A percentile compares a stretch with the other conserved stretches of the same genome.
phyloP scores from a whole-genome alignment of 2,329 filamentous ascomycete genomes.

The Ophiostoma tasmaniense region DNA sequence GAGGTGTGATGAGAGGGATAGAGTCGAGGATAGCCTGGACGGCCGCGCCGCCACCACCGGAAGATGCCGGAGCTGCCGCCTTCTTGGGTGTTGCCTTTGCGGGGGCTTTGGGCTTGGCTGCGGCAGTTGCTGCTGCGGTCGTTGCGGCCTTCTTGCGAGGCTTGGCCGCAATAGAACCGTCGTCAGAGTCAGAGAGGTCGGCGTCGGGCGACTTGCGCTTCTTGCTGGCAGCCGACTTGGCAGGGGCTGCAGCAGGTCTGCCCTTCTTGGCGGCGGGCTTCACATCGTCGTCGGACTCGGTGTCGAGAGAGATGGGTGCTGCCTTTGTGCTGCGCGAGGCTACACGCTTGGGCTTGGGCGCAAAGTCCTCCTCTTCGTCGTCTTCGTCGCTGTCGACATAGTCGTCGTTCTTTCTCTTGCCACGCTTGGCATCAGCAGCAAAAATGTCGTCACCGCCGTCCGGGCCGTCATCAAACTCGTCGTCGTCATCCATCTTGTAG shows the following conservation, averaged over 20 bases:
- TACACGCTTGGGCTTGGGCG: conserved; percentile 52
- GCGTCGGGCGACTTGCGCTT: conserved; percentile 52
- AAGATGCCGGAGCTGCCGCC: not conserved
- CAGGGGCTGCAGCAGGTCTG: conserved; percentile 22
- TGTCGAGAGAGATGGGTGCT: conserved; percentile 28
- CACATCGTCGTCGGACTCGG: conserved; percentile 27
- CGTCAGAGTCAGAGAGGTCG: conserved; percentile 49
- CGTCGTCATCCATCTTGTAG: conserved; percentile 39
- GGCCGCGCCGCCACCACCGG: conserved; percentile 48
- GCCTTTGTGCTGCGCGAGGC: conserved; percentile 35
- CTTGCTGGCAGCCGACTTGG: conserved; percentile 27
- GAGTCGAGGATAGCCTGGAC: conserved; percentile 81
- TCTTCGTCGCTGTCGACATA: conserved; percentile 54
- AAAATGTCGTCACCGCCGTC: conserved; percentile 79
- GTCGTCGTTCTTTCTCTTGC: conserved; percentile 63
- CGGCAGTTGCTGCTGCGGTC: conserved; percentile 14
- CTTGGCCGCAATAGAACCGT: conserved; percentile 34
- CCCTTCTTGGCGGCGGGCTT: conserved; percentile 27
- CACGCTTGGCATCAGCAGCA: conserved; percentile 59
- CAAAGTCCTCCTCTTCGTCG: conserved; percentile 59
- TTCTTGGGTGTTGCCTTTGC: conserved; percentile 25
- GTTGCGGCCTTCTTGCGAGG: conserved; percentile 53
- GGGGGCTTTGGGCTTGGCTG: conserved; percentile 45
- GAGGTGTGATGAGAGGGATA: conserved; percentile 73
- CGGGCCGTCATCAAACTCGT: conserved; percentile 56